Conservation (phyloP, 169 alveolate species). For the Eimeria sp. region DNA sequence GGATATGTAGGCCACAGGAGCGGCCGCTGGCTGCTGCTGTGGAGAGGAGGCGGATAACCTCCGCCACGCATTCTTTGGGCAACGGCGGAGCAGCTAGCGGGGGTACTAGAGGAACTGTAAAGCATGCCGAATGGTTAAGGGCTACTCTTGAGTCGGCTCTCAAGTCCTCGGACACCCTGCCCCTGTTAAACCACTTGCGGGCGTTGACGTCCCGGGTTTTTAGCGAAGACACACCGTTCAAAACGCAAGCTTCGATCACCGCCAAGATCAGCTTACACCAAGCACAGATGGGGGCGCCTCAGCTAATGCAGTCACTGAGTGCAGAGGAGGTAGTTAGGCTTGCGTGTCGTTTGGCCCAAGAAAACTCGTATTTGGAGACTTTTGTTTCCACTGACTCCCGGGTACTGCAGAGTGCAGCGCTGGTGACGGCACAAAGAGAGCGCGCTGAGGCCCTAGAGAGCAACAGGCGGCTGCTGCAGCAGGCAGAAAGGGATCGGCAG, state of each 20-base stretch:
- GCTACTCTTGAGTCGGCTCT: conserved; percentile 38
- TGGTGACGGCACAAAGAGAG: conserved; percentile 38
- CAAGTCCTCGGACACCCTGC: conserved; percentile 63
- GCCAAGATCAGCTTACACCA: background rate
- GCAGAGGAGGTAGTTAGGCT: conserved; percentile 40
- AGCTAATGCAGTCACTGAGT: background rate
- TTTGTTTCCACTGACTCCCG: conserved; percentile 32
- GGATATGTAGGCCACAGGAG: background rate
- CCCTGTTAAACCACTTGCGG: conserved; percentile 68
- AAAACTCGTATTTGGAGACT: conserved; percentile 49
- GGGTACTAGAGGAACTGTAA: background rate
- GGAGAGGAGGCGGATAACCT: background rate
- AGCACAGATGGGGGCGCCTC: background rate
- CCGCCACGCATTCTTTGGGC: background rate
- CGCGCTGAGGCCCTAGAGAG: conserved; percentile 52
- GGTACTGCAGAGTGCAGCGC: conserved; percentile 54
- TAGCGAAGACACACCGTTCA: background rate
- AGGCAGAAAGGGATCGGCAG: conserved; percentile 54
- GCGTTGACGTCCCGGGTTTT: conserved; percentile 46
- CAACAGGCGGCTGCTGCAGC: conserved; percentile 61
- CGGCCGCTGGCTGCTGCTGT: conserved; percentile 34
- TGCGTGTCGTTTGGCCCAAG: conserved; percentile 14
- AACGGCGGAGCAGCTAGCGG: background rate
- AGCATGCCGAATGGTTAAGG: conserved; percentile 33
- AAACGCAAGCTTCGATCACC: background rate